phyloP scores from a whole-genome alignment of 169 alveolate species.

The Cryptosporidium baileyi region DNA sequence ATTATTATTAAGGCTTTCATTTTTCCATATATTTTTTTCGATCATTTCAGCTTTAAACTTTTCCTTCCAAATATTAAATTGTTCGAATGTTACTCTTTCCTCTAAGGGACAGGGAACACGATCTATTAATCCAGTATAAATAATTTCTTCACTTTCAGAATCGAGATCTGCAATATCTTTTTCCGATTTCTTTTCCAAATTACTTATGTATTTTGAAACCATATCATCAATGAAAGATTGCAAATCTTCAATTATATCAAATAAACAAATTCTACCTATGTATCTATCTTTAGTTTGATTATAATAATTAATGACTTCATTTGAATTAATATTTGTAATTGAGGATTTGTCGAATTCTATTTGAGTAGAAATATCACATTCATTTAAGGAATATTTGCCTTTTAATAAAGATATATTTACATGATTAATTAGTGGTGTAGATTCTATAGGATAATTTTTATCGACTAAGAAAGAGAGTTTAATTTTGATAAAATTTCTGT shows the following conservation, averaged over 20 bases:
- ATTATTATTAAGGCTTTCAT: background rate
- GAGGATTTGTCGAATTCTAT: background rate
- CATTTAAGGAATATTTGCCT: constrained; percentile 18
- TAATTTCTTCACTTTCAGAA: background rate
- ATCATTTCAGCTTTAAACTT: constrained; percentile 48
- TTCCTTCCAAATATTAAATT: constrained; percentile 46
- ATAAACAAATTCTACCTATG: constrained; percentile 55
- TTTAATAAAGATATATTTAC: background rate
- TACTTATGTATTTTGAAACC: background rate
- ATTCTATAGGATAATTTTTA: constrained; percentile 19
- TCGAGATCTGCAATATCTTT: background rate
- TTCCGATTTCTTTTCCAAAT: background rate
- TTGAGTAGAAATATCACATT: background rate
- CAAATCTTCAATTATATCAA: constrained; percentile 33
- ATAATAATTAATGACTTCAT: constrained; percentile 24
- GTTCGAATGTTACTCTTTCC: constrained; percentile 25
- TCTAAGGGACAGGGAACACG: constrained; percentile 20
- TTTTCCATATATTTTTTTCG: constrained; percentile 59
- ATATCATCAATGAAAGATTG: constrained; percentile 22
- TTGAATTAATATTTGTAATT: background rate
- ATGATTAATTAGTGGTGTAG: constrained; percentile 8
- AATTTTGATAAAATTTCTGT: constrained; percentile 10
- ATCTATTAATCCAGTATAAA: constrained; percentile 17
- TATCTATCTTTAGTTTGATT: background rate
- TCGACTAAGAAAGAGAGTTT: background rate